A percentile compares a stretch with the other conserved stretches of the same genome.
phyloP scores from a whole-genome alignment of 192 early-diverging fungal species.

The Polychytrium aggregatum region DNA sequence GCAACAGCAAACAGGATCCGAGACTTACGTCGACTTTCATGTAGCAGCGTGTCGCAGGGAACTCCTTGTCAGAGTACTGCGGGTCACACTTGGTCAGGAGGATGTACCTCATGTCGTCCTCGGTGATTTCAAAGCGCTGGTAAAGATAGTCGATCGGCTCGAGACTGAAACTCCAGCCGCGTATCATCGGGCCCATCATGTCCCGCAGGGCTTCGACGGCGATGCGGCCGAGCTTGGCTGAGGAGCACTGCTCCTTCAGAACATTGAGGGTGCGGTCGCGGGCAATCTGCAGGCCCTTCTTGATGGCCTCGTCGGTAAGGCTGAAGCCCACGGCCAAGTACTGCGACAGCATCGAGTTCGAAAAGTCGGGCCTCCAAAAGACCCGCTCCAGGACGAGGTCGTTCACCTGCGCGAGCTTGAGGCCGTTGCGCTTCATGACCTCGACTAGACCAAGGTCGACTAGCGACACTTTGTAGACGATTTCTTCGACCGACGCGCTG shows the following conservation, averaged over 20 bases:
- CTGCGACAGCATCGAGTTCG: conserved; percentile 11
- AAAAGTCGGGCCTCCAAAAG: conserved; percentile 26
- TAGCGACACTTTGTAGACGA: conserved; percentile 24
- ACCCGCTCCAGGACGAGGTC: conserved; percentile 34
- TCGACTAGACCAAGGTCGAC: conserved; percentile 20
- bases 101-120: conserved; percentile 15
- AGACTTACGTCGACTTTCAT: conserved; percentile 36
- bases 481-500: conserved; percentile 31
- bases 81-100: conserved; percentile 10
- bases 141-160: conserved; percentile 24
- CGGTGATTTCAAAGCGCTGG: conserved; percentile 16
- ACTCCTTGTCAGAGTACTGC: too few species aligned
- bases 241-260: conserved; percentile 9
- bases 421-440: conserved; percentile 19
- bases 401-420: conserved; percentile 21
- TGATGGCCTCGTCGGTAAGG: conserved; percentile 18
- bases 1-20: too few species aligned
- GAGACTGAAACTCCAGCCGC: conserved; percentile 26
- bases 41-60: conserved; percentile 35
- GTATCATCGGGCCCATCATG: conserved; percentile 32
- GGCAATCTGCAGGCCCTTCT: conserved; percentile 30
- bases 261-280: conserved; percentile 18
- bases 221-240: conserved; percentile 9
- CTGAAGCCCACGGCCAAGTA: conserved; percentile 26
- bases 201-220: conserved; percentile 31